phyloP scores from a whole-genome alignment of 2,329 filamentous ascomycete genomes.

The Thelonectria rubi region DNA sequence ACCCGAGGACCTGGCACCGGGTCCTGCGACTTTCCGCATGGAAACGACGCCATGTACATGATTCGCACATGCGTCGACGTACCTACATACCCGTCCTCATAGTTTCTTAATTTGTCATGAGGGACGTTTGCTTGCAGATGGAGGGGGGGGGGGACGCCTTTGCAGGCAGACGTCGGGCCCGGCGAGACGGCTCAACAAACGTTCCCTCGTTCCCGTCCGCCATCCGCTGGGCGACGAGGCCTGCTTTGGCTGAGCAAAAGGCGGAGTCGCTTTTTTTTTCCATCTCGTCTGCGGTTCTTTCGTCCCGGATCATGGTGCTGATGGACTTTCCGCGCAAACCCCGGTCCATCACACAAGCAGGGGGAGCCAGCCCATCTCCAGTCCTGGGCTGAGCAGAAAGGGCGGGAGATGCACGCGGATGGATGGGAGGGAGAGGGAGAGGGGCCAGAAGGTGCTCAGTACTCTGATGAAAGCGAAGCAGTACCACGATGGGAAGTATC shows the following conservation, averaged over 20 bases:
- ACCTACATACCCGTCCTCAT: not conserved
- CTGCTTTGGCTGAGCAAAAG: constrained; percentile 20
- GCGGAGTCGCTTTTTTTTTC: constrained; percentile 14
- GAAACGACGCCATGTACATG: constrained; percentile 1
- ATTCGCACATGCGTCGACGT: not conserved
- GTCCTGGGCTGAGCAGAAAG: not conserved
- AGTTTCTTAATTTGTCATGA: not conserved
- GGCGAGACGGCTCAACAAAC: too few species aligned
- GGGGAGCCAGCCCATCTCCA: not conserved
- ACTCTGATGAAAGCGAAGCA: not conserved
- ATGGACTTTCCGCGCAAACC: not conserved
- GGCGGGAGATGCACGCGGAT: not conserved
- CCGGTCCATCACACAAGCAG: not conserved
- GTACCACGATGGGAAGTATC: too few species aligned
- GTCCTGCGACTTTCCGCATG: constrained; percentile 15
- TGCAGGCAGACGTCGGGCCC: too few species aligned
- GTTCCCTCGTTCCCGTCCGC: constrained; percentile 10
- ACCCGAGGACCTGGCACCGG: constrained; percentile 26
- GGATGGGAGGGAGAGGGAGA: not conserved
- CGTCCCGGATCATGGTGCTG: not conserved
- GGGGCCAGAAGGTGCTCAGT: too few species aligned
- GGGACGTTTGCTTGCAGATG: not conserved
- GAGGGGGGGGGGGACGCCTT: not conserved
- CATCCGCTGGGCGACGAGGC: constrained; percentile 5
- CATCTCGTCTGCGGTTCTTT: too few species aligned